Evolutionary conservation across 2,329 filamentous ascomycete species (phyloP).

Genomic region (Fusarium abutilonis): DNA sequence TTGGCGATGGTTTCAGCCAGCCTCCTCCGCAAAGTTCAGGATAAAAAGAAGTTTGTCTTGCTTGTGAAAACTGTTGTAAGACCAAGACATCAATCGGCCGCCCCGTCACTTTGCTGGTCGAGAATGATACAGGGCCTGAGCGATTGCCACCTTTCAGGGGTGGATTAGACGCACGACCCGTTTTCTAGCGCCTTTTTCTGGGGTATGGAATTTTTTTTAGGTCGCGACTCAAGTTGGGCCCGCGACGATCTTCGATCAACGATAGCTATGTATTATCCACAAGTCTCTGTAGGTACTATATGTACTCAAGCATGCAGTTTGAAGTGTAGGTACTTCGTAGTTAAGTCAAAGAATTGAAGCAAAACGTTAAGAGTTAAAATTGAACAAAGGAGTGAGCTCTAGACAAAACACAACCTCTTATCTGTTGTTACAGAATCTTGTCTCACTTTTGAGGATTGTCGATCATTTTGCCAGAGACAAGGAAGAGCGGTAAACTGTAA

Average conservation of each 20-base stretch:
- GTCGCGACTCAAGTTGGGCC: constrained; percentile 7
- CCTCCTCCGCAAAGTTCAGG: constrained; percentile 8
- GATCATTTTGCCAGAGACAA: constrained; percentile 31
- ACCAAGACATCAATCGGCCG: constrained; percentile 27
- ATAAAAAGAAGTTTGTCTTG: no score
- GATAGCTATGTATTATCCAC: not conserved
- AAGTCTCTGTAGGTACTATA: not conserved
- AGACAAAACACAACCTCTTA: constrained; percentile 7
- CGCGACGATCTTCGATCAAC: constrained; percentile 8
- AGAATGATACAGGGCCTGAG: constrained; percentile 12
- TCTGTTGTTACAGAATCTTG: constrained; percentile 8
- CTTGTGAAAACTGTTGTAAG: not conserved
- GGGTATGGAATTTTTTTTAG: constrained; percentile 26
- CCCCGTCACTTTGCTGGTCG: constrained; percentile 26
- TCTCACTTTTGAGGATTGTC: constrained; percentile 18
- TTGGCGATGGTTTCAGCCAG: constrained; percentile 31
- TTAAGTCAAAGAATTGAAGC: not conserved
- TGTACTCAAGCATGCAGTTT: not conserved
- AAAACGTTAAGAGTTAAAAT: not conserved
- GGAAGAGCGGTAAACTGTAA: constrained; percentile 22
- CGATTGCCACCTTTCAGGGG: constrained; percentile 38
- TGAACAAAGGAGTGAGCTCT: not conserved
- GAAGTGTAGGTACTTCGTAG: not conserved
- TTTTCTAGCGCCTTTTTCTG: constrained; percentile 41
- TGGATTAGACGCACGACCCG: constrained; percentile 28